Percentiles rank a stretch among this genome's conserved stretches.
phyloP scores from a whole-genome alignment of 2,329 filamentous ascomycete genomes.

The Chaetomium sp. region DNA sequence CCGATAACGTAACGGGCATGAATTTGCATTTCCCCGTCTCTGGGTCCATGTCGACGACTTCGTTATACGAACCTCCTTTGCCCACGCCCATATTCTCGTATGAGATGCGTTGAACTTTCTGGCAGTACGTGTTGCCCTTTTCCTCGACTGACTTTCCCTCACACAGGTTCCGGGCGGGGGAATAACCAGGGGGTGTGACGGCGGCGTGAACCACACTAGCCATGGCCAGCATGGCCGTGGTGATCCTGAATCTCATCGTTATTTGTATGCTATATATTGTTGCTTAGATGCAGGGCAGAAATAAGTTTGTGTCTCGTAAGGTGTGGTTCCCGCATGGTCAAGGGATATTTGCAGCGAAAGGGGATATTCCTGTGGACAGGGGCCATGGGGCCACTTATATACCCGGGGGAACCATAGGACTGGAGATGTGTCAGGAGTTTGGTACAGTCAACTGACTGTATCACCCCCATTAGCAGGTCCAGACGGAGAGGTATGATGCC shows the following conservation, averaged over 20 bases:
- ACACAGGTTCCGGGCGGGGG: conserved; percentile 39
- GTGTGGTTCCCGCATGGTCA: not conserved
- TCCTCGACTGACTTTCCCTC: conserved; percentile 35
- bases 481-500: not conserved
- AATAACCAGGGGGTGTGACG: not conserved
- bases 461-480: not conserved
- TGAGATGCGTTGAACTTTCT: conserved; percentile 63
- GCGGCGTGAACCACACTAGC: conserved; percentile 33
- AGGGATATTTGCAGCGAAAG: not conserved
- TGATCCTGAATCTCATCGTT: not conserved
- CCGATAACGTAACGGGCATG: conserved; percentile 55
- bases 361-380: not conserved
- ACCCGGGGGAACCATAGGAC: not conserved
- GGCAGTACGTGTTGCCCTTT: conserved; percentile 67
- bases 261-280: not conserved
- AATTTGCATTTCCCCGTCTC: conserved; percentile 56
- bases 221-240: conserved; percentile 37
- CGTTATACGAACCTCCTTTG: conserved; percentile 63
- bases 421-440: not conserved
- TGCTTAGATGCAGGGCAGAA: not conserved
- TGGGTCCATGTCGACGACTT: conserved; percentile 62
- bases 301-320: not conserved
- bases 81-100: conserved; percentile 66
- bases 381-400: not conserved
- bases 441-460: not conserved